Evolutionary conservation across 202 grass and related monocot species (phyloP), one percentile per base, ranked within the genome.

Genomic region (Miscanthus sacchariflorus): DNA sequence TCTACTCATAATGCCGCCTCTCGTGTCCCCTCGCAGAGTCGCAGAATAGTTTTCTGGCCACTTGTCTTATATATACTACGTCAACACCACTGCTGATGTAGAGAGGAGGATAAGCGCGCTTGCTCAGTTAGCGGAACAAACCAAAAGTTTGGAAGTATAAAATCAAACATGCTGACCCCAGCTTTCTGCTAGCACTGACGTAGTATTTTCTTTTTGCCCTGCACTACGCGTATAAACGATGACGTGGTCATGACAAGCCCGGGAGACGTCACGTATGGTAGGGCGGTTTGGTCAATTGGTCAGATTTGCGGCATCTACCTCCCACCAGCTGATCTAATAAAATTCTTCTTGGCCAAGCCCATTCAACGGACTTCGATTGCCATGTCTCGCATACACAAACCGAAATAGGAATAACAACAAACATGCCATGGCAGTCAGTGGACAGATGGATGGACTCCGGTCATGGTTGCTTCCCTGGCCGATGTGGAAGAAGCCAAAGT

Each of bases 261-360:
- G 3, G 76, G 23, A 44, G 69, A 68, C 45, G 44, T 69, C 81
- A 52, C 14, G 6, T 6, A 36, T 36, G 35, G 14, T 5, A 33
- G 45, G 73, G 48, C 17, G 12, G 43, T 33, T 85, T 69, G 33
- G 56, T 73, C 40, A 73, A 14, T 14, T 74, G n/a, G 39, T 74
- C 43, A 49, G 43, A 68, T 12, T 12, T 67, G n/a, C 25, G 70
- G 30, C 78, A 82, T 67, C 78, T 12, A 44, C 69, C 10, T 54
- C 49, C 2, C 73, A 78, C 77, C 49, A 24, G 65, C 64, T 83
- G 54, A 58, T 21, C 54, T 58, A n/a, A 72, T 58, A n/a, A 72
- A 13, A 74, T 30, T 83, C 36, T 65, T 65, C 59, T 13, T 9
- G 28, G n/a, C 52, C 24, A 48, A 48, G 10, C 70, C 45, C 18